Percentiles rank a stretch among this genome's conserved stretches.
Evolutionary conservation across 2,329 filamentous ascomycete genomes (phyloP).

Genomic region (Lachnellula cervina): DNA sequence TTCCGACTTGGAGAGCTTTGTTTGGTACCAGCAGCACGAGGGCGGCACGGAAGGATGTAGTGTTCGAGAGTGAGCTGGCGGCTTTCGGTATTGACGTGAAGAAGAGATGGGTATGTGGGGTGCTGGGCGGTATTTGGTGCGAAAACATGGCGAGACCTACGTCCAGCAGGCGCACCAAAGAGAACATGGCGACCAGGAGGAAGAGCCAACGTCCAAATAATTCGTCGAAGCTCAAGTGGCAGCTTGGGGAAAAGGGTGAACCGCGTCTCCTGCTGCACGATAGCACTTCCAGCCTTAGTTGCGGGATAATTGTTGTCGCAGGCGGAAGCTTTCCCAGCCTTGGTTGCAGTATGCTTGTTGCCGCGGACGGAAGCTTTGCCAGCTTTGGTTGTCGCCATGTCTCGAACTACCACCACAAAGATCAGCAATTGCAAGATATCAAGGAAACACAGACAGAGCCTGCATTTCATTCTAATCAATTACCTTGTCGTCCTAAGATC

Average conservation of each 20-base stretch:
- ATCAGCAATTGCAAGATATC: no score
- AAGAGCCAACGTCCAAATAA: not conserved
- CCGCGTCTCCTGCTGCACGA: not conserved
- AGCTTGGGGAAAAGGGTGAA: not conserved
- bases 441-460: no score
- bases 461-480: no score
- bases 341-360: not conserved
- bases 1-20: not conserved
- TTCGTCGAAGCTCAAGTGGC: not conserved
- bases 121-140: not conserved
- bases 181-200: not conserved
- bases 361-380: not conserved
- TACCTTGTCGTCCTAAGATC: no score
- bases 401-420: no score
- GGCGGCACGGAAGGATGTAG: not conserved
- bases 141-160: not conserved
- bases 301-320: not conserved
- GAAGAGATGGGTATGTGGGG: not conserved
- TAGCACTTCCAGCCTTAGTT: not conserved
- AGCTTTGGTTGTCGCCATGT: no score
- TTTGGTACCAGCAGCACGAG: not conserved
- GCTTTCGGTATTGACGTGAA: not conserved
- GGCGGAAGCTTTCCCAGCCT: not conserved
- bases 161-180: not conserved
- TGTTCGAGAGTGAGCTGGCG: not conserved